These are phyloP conservation scores for Pythium vanterpoolii DNA, from an alignment of 352 stramenopile species.

Conservation along the genomic window DNA sequence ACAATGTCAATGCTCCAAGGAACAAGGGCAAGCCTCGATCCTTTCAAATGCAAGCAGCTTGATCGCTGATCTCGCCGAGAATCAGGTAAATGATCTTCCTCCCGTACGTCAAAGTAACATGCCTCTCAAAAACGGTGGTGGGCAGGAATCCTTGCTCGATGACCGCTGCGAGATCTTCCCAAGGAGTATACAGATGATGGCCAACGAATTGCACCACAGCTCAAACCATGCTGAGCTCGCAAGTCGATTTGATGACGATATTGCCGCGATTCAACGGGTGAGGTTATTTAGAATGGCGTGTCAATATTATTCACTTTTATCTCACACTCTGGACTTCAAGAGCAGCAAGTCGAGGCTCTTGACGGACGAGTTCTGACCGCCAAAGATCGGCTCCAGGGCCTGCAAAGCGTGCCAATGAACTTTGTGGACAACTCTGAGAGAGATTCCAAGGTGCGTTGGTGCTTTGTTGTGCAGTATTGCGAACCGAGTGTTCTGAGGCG, in stretches of 20 bases:
- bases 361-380: conserved; percentile 12
- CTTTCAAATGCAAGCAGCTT: conserved; percentile 8
- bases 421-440: background rate
- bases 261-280: conserved; percentile 16
- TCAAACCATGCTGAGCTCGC: background rate
- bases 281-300: background rate
- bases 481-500: background rate
- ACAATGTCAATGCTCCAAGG: background rate
- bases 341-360: conserved; percentile 20
- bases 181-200: conserved; percentile 33
- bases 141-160: conserved; percentile 30
- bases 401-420: conserved; percentile 7
- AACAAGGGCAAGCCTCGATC: conserved; percentile 4
- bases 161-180: conserved; percentile 37
- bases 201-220: conserved; percentile 21
- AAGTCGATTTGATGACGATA: conserved; percentile 21
- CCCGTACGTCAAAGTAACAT: background rate
- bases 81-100: conserved; percentile 6
- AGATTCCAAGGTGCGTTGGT: conserved; percentile 19
- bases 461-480: background rate
- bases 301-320: background rate
- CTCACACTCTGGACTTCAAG: background rate
- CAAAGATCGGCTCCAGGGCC: conserved; percentile 12
- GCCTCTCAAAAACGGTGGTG: background rate
- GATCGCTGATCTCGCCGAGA: conserved; percentile 11